Conservation (phyloP, 495 filamentous ascomycete genomes). For the Entonaema liquescens region DNA sequence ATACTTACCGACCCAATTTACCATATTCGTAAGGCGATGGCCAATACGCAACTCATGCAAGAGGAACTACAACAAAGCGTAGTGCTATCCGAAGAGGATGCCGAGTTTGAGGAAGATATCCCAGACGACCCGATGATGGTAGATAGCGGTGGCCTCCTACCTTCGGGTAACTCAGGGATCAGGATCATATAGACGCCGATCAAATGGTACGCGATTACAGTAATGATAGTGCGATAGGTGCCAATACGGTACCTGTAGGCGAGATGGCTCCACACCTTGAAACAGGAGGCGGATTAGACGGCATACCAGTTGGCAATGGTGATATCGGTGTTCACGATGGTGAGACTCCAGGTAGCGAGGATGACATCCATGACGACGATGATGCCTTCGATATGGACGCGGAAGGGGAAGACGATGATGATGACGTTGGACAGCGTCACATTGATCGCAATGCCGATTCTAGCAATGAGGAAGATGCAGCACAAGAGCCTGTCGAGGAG, state of each 20-base stretch:
- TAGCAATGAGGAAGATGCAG: slow-evolving; percentile 52
- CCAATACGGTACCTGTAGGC: slow-evolving; percentile 45
- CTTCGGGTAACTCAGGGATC: slow-evolving; percentile 45
- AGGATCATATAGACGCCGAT: slow-evolving; percentile 50
- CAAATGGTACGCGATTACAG: slow-evolving; percentile 36
- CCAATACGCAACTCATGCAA: slow-evolving; percentile 59
- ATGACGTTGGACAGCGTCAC: slow-evolving; percentile 44
- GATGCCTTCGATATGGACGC: slow-evolving; percentile 47
- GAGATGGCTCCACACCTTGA: slow-evolving; percentile 36
- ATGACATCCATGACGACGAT: slow-evolving; percentile 54
- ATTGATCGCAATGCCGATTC: slow-evolving; percentile 15
- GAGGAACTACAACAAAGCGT: slow-evolving; percentile 61
- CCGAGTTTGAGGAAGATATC: slow-evolving; percentile 46
- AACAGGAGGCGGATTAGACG: slow-evolving; percentile 45
- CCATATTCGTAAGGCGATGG: slow-evolving; percentile 45
- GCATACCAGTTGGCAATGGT: slow-evolving; percentile 51
- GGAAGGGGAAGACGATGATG: slow-evolving; percentile 56
- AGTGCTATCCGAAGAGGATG: slow-evolving; percentile 54
- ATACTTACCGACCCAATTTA: not conserved
- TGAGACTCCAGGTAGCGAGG: slow-evolving; percentile 49
- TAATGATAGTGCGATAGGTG: not conserved
- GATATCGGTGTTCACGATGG: slow-evolving; percentile 54
- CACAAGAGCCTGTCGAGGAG: slow-evolving; percentile 51
- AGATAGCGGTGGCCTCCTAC: slow-evolving; percentile 48
- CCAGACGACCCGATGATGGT: slow-evolving; percentile 37